Base-by-base conservation (phyloP, 2,329 filamentous ascomycete species). In the Fusarium devonianum region DNA sequence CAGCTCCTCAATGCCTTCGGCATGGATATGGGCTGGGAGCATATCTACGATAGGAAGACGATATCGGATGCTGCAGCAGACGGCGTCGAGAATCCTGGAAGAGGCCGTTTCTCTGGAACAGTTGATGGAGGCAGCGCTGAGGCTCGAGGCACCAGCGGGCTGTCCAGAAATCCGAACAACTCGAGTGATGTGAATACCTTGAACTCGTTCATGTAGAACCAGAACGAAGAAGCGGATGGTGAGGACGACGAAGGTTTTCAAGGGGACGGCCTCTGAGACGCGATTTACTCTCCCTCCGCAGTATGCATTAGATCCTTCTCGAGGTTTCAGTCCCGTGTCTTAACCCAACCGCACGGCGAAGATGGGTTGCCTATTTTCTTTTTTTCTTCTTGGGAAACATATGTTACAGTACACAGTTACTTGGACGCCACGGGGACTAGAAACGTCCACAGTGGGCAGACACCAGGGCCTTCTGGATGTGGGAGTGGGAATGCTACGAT, bases 21-120 rank as follows among this genome's bases (percentile, higher is more conserved):
- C 12, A 69, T 78, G 59, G 49, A 52, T 2, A 60, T 68, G n/a
- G 71, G 73, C 16, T 78, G 74, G 76, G 43, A 56, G 1, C 58
- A 39, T 8, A 18, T 73, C 5, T 78, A 77, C 39, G 64, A 67
- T 5, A 33, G 54, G 2, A 56, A 53, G 5, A 54, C 66, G 4
- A 67, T 68, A n/a, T 45, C 58, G 1, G 70, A 72, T 10, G 73
- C 75, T 9, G 30, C 49, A 14, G 42, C 41, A 7, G 76, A 78
- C 41, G 73, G 73, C 8, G 58, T 73, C 18, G 56, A 65, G 2
- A 16, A 29, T 3, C 72, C 73, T 1, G 75, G 75, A n/a, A 22
- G 39, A 7, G 73, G 71, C 3, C 74, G 74, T 14, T 77, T 78
- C 59, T 71, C 66, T 11, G 75, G 75, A 5, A 63, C 53, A 9